Evolutionary conservation across 2,329 filamentous ascomycete genomes (phyloP).

Genomic region (Alternaria sp.): DNA sequence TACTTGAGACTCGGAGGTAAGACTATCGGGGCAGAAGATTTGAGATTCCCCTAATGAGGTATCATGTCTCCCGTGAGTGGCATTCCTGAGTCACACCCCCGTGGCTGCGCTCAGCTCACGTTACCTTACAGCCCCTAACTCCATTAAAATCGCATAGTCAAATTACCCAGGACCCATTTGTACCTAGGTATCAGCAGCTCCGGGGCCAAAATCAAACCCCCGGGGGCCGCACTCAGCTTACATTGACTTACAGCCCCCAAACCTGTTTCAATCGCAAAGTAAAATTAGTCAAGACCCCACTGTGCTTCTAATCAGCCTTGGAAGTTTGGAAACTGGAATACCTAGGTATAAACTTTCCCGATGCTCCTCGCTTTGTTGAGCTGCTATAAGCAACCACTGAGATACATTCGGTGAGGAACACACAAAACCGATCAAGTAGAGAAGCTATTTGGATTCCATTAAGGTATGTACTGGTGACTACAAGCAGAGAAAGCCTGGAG

Average conservation of each 20-base stretch:
- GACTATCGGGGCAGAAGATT: background rate
- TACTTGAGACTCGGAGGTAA: background rate
- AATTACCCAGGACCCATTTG: background rate
- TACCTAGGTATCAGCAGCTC: background rate
- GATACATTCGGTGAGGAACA: background rate
- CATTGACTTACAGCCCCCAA: background rate
- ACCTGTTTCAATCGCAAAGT: background rate
- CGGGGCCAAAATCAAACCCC: background rate
- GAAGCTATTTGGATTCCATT: background rate
- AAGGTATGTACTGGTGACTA: background rate
- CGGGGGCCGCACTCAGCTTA: background rate
- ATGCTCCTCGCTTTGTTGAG: background rate
- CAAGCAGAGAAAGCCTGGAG: background rate
- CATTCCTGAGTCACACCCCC: background rate
- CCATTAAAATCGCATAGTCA: background rate
- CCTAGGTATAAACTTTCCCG: background rate
- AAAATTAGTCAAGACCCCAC: background rate
- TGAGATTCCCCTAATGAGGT: background rate
- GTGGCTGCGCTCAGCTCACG: background rate
- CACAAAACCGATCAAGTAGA: background rate
- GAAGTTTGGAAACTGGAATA: background rate
- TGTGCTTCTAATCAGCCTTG: background rate
- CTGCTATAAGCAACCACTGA: background rate
- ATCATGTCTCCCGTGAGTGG: background rate
- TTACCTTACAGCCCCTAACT: background rate